Evolutionary conservation across 2,329 filamentous ascomycete genomes (phyloP).

Genomic region (Fusarium tricinctum): DNA sequence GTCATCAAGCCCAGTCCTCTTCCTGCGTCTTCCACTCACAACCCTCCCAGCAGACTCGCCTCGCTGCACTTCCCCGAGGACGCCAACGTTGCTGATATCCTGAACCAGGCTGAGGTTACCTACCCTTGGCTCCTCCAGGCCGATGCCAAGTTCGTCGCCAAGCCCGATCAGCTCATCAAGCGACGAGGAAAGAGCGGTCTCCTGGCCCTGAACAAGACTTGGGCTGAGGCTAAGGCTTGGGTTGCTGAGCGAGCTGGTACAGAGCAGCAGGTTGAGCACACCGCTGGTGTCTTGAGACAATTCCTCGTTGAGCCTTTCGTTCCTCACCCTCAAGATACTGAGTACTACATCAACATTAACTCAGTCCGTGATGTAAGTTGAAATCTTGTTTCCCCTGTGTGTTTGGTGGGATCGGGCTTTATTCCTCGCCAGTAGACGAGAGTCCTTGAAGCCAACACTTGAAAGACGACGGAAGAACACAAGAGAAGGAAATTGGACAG

Average conservation of each 20-base stretch:
- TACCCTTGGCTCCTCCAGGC: slow-evolving; percentile 93
- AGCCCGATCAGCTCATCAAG: slow-evolving; percentile 99
- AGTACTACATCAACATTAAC: slow-evolving; percentile 99
- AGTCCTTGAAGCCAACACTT: background rate
- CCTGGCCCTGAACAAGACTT: slow-evolving; percentile 95
- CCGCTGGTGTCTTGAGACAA: slow-evolving; percentile 88
- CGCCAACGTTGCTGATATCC: slow-evolving; percentile 82
- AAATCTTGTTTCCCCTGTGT: slow-evolving; percentile 44
- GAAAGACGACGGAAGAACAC: slow-evolving; percentile 2
- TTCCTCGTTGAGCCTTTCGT: slow-evolving; percentile 99
- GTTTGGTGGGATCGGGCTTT: slow-evolving; percentile 19
- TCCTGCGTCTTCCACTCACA: slow-evolving; percentile 86
- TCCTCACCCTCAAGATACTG: slow-evolving; percentile 92
- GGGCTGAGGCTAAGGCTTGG: slow-evolving; percentile 94
- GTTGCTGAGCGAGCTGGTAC: slow-evolving; percentile 93
- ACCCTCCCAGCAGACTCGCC: slow-evolving; percentile 89
- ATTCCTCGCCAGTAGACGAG: slow-evolving; percentile 1
- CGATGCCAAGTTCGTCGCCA: slow-evolving; percentile 94
- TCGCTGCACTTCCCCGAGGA: slow-evolving; percentile 94
- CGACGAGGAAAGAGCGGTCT: slow-evolving; percentile 98
- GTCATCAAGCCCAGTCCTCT: slow-evolving; percentile 99
- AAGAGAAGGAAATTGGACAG: slow-evolving; percentile 19
- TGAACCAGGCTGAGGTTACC: slow-evolving; percentile 95
- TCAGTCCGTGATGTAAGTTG: slow-evolving; percentile 96
- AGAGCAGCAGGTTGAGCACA: slow-evolving; percentile 91